Evolutionary conservation across 129 eudicot genomes (phyloP), one percentile per base, ranked within the genome.

Genomic region (Mikania micrantha): DNA sequence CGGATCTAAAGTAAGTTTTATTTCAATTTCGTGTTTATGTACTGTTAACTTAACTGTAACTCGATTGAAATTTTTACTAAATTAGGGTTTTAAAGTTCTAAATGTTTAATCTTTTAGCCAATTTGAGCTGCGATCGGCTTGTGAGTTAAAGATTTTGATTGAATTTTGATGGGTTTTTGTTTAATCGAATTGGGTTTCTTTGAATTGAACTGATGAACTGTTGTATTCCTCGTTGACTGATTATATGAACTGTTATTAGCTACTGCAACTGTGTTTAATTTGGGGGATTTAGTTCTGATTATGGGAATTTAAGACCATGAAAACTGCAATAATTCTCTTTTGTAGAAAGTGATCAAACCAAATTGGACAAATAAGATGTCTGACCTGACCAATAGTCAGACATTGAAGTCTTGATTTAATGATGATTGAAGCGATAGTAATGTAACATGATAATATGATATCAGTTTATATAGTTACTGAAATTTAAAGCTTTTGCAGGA

Each of bases 1-100:
- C 60, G 47, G 79, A 78, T 83, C 83, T 80, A 54, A 54, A 71
- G 95, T 84, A 79, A 77, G 91, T 81, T 69, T 72, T n/a, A 61
- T 38, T 60, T 74, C n/a, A 52, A 10, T 74, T 75, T 62, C 38
- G 21, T 74, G 74, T 63, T 64, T 49, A 6, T 67, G 40, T 27
- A 25, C n/a, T 48, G 69, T 42, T 81, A 4, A 34, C 17, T 41
- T 81, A 4, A 32, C 16, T 72, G 36, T 65, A n/a, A 64, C 2
- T 1, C n/a, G 62, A 48, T 61, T 73, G 54, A 9, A 40, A n/a
- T n/a, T n/a, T n/a, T n/a, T n/a, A n/a, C n/a, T n/a, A n/a, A 61
- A 31, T 62, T 77, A 53, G 77, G 79, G 69, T 68, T 78, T 36
- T 71, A 13, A 10, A 32, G 17, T 22, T 71, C 5, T 64, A 66